Evolutionary conservation across 2,329 filamentous ascomycete species (phyloP), one percentile per base, ranked within the genome.

Genomic region (Alternaria sp.): DNA sequence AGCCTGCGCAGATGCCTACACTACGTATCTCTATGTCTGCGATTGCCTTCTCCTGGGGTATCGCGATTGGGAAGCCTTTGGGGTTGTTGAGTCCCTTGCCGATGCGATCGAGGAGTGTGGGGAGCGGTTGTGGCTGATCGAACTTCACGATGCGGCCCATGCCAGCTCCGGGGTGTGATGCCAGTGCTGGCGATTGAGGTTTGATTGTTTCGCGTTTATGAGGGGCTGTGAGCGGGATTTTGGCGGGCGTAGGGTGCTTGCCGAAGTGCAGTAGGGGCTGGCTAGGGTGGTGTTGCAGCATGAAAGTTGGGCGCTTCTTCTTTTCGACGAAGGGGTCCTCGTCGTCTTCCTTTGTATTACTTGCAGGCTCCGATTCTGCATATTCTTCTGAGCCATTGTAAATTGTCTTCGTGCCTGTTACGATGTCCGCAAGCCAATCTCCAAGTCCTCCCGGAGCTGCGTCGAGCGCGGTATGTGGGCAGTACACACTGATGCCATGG

Each of bases 391-490:
- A 50, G 5, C 50, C 28, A 11, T 63, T 60, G 10, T 58, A 40
- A 21, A 49, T 62, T 12, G 77, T 77, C 11, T 79, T 80, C 32
- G 82, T 84, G 30, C 88, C 89, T 3, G 90, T 89, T 19, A 97
- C 88, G 52, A 96, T 90, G 75, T 96, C 91, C 63, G 93, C 93
- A 10, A 99, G 89, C 95, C 95, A 99, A 79, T 97, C 93, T 76
- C 94, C 96, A 70, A 99, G 88, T 5, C 96, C 96, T 17, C 90
- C 88, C 1, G 89, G 88, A 1, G 92, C 92, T 43, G 93, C 93
- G 80, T 99, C 96, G 46, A 98, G 89, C 13, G 96, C 95, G 0
- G 96, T 99, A 81, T 99, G 96, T 0, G 96, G 96, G 68, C 91
- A 93, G 84, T 98, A 99, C 60, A 99, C 93, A 68, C 93, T 96